Conservation (phyloP, 1,284 basidiomycete species). For the Bondarzewia mesenterica region DNA sequence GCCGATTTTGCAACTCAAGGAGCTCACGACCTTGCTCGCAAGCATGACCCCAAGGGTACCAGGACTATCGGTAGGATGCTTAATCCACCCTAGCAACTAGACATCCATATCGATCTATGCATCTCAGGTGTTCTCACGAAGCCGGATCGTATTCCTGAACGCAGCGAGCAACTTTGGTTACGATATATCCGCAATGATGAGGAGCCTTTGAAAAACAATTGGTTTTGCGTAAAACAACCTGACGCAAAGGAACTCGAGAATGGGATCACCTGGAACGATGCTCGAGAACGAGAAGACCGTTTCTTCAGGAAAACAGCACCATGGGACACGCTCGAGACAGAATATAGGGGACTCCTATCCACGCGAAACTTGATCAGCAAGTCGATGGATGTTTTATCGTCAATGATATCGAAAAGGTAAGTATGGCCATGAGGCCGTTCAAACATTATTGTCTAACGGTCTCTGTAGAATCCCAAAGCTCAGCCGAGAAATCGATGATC, state of each 20-base stretch:
- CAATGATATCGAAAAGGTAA: too few species aligned
- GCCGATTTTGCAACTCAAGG: constrained; percentile 71
- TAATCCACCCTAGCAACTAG: neutral
- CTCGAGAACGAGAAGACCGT: constrained; percentile 51
- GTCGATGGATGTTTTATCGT: constrained; percentile 27
- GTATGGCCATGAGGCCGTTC: constrained; percentile 23
- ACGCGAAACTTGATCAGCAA: constrained; percentile 41
- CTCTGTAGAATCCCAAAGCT: constrained; percentile 47
- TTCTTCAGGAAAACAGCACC: constrained; percentile 55
- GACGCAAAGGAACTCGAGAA: constrained; percentile 43
- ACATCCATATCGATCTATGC: neutral
- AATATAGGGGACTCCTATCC: constrained; percentile 43
- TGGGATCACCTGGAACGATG: constrained; percentile 53
- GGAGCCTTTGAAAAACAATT: constrained; percentile 49
- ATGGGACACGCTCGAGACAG: constrained; percentile 45
- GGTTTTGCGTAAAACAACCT: constrained; percentile 72
- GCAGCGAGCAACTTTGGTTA: constrained; percentile 53
- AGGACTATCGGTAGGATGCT: constrained; percentile 53
- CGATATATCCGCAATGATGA: constrained; percentile 49
- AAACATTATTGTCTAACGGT: neutral
- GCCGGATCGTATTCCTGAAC: constrained; percentile 57
- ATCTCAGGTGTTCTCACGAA: constrained; percentile 68
- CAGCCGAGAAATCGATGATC: constrained; percentile 34
- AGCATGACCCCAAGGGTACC: constrained; percentile 47
- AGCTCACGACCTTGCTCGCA: constrained; percentile 48